Percentiles rank a stretch among this genome's conserved stretches.
Conservation (phyloP, 768 basidiomycete species). For the Tylopilus plumbeoviolaceoides region DNA sequence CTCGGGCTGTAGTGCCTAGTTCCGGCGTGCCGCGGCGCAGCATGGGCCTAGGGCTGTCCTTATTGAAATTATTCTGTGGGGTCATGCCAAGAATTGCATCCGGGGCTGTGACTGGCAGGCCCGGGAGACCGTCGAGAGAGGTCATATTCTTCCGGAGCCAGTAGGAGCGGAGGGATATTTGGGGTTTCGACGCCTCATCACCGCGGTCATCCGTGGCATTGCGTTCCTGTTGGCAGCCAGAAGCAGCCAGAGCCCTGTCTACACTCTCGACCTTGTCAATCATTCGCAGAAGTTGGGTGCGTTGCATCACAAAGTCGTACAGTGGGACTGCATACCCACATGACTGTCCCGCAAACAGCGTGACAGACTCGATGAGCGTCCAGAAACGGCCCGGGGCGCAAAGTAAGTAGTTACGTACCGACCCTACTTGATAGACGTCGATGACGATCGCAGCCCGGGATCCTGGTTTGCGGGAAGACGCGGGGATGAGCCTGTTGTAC, state of each 20-base stretch:
- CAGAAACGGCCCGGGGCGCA: neutral
- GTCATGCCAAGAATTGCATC: slow-evolving; percentile 10
- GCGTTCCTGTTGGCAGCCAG: neutral
- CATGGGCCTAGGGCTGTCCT: slow-evolving; percentile 10
- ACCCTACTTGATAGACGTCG: slow-evolving; percentile 54
- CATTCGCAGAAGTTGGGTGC: slow-evolving; percentile 45
- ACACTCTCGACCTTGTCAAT: slow-evolving; percentile 37
- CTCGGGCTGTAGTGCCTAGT: neutral
- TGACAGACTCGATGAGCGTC: neutral
- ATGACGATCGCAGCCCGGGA: slow-evolving; percentile 59
- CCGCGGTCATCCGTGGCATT: neutral
- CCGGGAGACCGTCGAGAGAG: slow-evolving; percentile 60
- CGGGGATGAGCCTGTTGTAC: slow-evolving; percentile 50
- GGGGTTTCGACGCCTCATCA: neutral
- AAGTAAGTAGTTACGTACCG: slow-evolving; percentile 29
- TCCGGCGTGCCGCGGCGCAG: neutral
- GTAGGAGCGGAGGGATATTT: slow-evolving; percentile 45
- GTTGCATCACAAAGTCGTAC: slow-evolving; percentile 55
- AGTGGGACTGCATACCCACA: slow-evolving; percentile 65
- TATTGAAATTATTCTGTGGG: slow-evolving; percentile 18
- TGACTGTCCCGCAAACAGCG: slow-evolving; percentile 38
- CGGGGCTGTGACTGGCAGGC: slow-evolving; percentile 33
- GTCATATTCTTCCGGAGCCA: slow-evolving; percentile 47
- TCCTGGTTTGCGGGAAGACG: slow-evolving; percentile 47
- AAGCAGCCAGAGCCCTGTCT: slow-evolving; percentile 31